A percentile compares a stretch with the other conserved stretches of the same genome.
Conservation (phyloP, 805 yeast species). For the Saccharomycopsis amapae region DNA sequence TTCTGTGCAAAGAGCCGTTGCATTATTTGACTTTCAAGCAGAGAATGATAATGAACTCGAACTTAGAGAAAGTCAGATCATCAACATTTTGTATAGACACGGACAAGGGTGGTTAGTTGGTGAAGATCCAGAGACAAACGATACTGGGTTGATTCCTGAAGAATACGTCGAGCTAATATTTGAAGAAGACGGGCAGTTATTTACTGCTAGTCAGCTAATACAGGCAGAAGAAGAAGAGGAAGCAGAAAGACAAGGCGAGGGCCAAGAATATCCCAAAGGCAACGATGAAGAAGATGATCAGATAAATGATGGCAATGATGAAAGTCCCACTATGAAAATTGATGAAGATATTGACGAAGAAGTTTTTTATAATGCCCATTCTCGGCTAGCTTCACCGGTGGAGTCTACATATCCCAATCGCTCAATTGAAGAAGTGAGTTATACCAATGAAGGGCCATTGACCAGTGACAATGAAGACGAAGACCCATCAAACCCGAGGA, state of each 20-base stretch:
- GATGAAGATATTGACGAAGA: constrained; percentile 19
- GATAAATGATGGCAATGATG: not conserved
- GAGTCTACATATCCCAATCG: no score
- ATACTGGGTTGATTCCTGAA: constrained; percentile 91
- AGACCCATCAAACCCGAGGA: constrained; percentile 14
- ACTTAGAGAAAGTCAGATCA: constrained; percentile 69
- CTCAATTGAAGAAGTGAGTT: no score
- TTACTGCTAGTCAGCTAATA: constrained; percentile 12
- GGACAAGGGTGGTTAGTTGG: constrained; percentile 99
- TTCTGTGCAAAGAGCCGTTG: constrained; percentile 54
- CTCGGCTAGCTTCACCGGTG: constrained; percentile 4
- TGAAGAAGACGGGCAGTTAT: constrained; percentile 25
- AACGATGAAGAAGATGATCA: constrained; percentile 23
- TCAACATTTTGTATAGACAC: constrained; percentile 83
- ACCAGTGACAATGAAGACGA: no score
- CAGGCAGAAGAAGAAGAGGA: constrained; percentile 27
- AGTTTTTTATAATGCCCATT: constrained; percentile 13
- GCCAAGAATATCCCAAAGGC: constrained; percentile 25
- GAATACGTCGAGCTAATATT: constrained; percentile 65
- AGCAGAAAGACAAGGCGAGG: constrained; percentile 25
- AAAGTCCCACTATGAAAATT: constrained; percentile 13
- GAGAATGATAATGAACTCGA: constrained; percentile 91
- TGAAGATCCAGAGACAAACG: constrained; percentile 61
- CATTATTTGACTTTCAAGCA: constrained; percentile 82
- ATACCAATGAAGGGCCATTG: no score